Conservation (phyloP, 768 basidiomycete genomes). For the Ephemerocybe angulata region DNA sequence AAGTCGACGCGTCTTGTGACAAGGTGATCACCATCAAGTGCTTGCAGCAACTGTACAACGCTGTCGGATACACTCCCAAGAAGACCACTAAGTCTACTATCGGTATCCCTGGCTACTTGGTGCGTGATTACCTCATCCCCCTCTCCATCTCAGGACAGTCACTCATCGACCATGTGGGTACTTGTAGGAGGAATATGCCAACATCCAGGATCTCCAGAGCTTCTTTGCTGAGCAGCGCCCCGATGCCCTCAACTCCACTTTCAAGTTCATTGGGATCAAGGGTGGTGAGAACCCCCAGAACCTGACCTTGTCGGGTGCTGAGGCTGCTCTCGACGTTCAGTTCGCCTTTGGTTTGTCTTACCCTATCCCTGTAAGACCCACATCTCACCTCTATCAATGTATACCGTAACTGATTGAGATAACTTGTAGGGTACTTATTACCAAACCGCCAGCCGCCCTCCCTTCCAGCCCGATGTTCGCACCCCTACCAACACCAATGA, state of each 20-base stretch:
- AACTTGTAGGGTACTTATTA: slow-evolving; percentile 65
- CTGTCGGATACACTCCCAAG: slow-evolving; percentile 41
- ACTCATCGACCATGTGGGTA: too few species aligned
- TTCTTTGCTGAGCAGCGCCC: slow-evolving; percentile 51
- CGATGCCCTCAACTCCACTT: slow-evolving; percentile 46
- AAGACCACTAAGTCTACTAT: slow-evolving; percentile 43
- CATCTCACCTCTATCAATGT: background rate
- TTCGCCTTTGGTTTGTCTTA: slow-evolving; percentile 63
- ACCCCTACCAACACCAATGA: slow-evolving; percentile 40
- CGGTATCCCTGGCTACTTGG: slow-evolving; percentile 51
- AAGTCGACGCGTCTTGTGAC: slow-evolving; percentile 34
- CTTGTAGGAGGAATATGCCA: slow-evolving; percentile 42
- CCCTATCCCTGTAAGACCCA: slow-evolving; percentile 41
- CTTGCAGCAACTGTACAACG: slow-evolving; percentile 54
- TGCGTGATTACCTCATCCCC: background rate
- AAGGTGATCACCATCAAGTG: slow-evolving; percentile 49
- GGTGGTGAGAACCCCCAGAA: slow-evolving; percentile 62
- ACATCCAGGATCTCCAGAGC: slow-evolving; percentile 45
- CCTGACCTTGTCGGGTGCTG: slow-evolving; percentile 47
- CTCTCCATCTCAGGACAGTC: too few species aligned
- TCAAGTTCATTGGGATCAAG: slow-evolving; percentile 53
- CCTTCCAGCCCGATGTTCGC: slow-evolving; percentile 47
- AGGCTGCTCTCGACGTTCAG: slow-evolving; percentile 68
- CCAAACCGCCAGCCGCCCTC: slow-evolving; percentile 58
- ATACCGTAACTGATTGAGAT: slow-evolving; percentile 4